phyloP scores from a whole-genome alignment of 495 filamentous ascomycete species.

The Tuber indicum region DNA sequence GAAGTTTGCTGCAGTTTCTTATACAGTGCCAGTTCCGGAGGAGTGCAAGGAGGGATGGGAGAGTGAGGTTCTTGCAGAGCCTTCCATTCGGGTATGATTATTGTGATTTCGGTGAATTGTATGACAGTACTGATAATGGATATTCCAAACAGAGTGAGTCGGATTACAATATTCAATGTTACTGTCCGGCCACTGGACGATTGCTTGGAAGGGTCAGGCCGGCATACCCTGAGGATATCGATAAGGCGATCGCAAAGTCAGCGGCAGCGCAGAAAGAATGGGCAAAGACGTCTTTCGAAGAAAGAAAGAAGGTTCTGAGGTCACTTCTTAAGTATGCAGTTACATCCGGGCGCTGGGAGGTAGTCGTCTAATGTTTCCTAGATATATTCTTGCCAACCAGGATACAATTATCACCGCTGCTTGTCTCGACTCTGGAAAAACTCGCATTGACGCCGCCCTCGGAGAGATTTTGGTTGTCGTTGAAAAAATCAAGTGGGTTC shows the following conservation, averaged over 20 bases:
- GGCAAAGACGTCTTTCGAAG: slow-evolving; percentile 68
- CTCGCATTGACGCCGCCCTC: slow-evolving; percentile 83
- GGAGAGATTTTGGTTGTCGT: slow-evolving; percentile 90
- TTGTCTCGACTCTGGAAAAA: slow-evolving; percentile 96
- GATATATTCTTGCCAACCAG: slow-evolving; percentile 79
- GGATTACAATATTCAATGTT: slow-evolving; percentile 67
- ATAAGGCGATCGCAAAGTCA: slow-evolving; percentile 68
- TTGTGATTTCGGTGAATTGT: neutral
- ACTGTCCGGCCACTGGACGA: slow-evolving; percentile 80
- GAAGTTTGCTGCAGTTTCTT: slow-evolving; percentile 48
- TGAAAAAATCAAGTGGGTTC: slow-evolving; percentile 92
- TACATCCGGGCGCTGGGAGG: neutral
- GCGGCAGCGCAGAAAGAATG: slow-evolving; percentile 70
- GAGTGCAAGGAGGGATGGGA: slow-evolving; percentile 53
- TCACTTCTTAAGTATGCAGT: slow-evolving; percentile 65
- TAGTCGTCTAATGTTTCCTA: slow-evolving; percentile 30
- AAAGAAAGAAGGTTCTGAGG: slow-evolving; percentile 71
- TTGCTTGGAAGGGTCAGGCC: slow-evolving; percentile 76
- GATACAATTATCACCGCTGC: slow-evolving; percentile 77
- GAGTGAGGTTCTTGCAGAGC: slow-evolving; percentile 58
- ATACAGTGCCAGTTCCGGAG: slow-evolving; percentile 54
- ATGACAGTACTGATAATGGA: slow-evolving; percentile 7
- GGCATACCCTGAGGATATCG: slow-evolving; percentile 68
- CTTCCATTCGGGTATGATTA: slow-evolving; percentile 48
- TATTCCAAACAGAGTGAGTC: slow-evolving; percentile 47